Evolutionary conservation across 371 early-diverging fungal species (phyloP), one percentile per base, ranked within the genome.

Genomic region (Zopfochytrium polystomum): DNA sequence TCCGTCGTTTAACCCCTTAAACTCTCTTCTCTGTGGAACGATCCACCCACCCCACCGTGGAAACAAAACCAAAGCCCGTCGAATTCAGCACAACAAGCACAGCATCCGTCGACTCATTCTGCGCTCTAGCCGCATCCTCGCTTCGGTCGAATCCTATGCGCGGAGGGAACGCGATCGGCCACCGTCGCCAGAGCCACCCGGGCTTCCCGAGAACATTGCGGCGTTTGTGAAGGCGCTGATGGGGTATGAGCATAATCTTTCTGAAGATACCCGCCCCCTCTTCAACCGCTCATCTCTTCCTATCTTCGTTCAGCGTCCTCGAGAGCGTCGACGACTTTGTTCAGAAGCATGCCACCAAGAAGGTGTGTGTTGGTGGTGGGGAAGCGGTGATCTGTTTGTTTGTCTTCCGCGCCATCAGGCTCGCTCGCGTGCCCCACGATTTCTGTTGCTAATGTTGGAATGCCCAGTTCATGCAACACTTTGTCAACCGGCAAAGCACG

Each of bases 391-490:
- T n/a, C n/a, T 35, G 13, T 34, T 54, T 32, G 6, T 54, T 54
- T 34, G 25, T 25, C 18, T 11, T 20, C 18, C 32, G 47, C 47
- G n/a, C 47, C 13, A 20, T 30, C 32, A 9, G 9, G 5, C 25
- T 20, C 15, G 6, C 35, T 35, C 42, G 7, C 4, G 22, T 7
- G 38, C 11, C 38, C 18, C 38, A 38, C 38, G 38, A 7, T 38
- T 11, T 18, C 38, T 18, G 11, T 18, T 18, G 11, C 38, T 18
- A 7, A 11, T 18, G 11, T 18, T 22, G 15, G 48, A 20, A 7
- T 9, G 25, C 6, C 6, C 38, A 65, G 66, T 66, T 66, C 42
- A 61, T 66, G 62, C 61, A 61, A 22, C 4, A 29, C 3, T 61
- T 60, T 29, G 52, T 66, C n/a, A 66, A 61, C 48, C 55, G 61